Evolutionary conservation across 495 filamentous ascomycete species (phyloP).

Genomic region (Xylaria castorea): DNA sequence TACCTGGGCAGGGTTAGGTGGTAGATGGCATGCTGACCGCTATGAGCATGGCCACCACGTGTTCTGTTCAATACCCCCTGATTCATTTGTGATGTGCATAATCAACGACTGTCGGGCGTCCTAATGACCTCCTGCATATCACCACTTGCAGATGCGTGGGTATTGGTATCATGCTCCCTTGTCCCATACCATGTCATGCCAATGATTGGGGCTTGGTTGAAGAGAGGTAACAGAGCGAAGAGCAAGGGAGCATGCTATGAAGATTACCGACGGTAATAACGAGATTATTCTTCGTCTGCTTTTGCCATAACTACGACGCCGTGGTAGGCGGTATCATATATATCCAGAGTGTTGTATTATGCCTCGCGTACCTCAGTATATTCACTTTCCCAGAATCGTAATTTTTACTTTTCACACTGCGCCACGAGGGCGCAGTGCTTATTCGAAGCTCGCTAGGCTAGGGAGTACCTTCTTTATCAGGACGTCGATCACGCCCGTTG

Average conservation of each 20-base stretch:
- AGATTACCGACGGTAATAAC: neutral
- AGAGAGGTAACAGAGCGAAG: neutral
- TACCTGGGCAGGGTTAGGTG: neutral
- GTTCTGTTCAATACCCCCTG: neutral
- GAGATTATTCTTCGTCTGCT: neutral
- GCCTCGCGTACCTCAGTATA: neutral
- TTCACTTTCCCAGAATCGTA: neutral
- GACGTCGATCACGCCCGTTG: neutral
- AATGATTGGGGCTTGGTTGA: neutral
- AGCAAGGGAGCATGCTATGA: neutral
- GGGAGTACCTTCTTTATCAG: neutral
- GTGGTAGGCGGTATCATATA: neutral
- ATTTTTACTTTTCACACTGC: neutral
- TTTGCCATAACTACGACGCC: neutral
- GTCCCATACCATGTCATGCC: neutral
- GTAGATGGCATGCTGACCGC: slow-evolving; percentile 20
- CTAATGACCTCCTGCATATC: neutral
- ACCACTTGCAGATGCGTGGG: neutral
- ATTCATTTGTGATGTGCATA: slow-evolving; percentile 1
- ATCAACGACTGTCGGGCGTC: neutral
- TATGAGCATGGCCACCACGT: slow-evolving; percentile 19
- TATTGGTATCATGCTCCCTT: neutral
- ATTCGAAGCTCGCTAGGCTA: neutral
- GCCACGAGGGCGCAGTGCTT: slow-evolving; percentile 15
- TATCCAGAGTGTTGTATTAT: neutral